Evolutionary conservation across 2,329 filamentous ascomycete species (phyloP).

Genomic region (Pestalotiopsis sp.): DNA sequence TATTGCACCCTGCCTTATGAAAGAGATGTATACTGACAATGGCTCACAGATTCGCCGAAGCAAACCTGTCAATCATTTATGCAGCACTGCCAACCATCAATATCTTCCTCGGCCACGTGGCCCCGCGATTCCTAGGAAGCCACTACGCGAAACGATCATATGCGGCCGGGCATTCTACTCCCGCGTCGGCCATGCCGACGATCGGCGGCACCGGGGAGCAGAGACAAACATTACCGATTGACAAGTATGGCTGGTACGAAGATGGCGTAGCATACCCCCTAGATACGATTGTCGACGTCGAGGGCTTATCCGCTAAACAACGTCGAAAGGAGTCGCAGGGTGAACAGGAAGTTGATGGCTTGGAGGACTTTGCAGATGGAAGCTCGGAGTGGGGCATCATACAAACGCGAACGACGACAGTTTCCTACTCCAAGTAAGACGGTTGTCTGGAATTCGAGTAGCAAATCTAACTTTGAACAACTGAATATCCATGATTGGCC

Average conservation of each 20-base stretch:
- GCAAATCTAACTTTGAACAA: neutral
- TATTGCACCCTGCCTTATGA: neutral
- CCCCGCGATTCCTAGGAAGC: neutral
- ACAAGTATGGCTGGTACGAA: neutral
- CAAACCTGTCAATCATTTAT: conserved; percentile 16
- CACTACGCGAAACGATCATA: neutral
- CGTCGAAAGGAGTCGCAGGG: neutral
- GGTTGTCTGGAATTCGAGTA: neutral
- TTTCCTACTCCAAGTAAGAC: neutral
- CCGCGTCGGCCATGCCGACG: too few relatives aligned
- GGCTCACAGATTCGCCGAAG: conserved; percentile 12
- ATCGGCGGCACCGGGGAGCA: neutral
- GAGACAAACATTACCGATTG: neutral
- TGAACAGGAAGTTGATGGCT: neutral
- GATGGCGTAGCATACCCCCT: neutral
- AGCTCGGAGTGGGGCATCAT: neutral
- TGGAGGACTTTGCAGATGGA: neutral
- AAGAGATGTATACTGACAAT: too few relatives aligned
- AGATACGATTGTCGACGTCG: neutral
- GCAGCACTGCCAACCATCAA: conserved; percentile 14
- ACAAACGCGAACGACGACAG: neutral
- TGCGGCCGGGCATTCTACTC: neutral
- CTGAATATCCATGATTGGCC: too few relatives aligned
- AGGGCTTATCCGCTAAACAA: neutral
- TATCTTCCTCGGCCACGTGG: conserved; percentile 4